These are phyloP conservation scores for Crithidia brevicula DNA, from an alignment of 208 protist genomes.

Conservation along the genomic window DNA sequence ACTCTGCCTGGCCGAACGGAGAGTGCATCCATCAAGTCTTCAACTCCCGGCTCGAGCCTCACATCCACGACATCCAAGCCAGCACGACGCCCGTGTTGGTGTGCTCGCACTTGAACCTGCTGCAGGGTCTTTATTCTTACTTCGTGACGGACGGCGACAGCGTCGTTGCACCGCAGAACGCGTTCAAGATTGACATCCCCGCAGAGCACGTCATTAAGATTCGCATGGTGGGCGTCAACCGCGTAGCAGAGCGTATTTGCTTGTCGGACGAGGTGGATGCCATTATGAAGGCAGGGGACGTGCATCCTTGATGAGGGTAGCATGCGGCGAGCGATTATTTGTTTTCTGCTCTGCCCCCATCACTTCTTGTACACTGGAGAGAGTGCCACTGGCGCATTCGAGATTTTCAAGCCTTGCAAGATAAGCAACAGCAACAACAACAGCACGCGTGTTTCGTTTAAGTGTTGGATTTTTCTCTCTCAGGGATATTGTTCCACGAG, in stretches of 20 bases:
- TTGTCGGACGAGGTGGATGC: conserved; percentile 60
- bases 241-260: conserved; percentile 72
- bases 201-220: conserved; percentile 84
- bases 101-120: conserved; percentile 75
- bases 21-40: conserved; percentile 91
- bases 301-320: not conserved
- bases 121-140: conserved; percentile 89
- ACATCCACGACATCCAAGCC: conserved; percentile 92
- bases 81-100: conserved; percentile 79
- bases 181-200: conserved; percentile 79
- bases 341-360: not conserved
- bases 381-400: no score
- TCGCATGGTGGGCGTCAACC: conserved; percentile 59
- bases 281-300: conserved; percentile 29
- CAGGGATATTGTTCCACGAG: no score
- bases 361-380: no score
- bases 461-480: no score
- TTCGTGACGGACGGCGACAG: conserved; percentile 82
- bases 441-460: no score
- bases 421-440: no score
- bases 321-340: no score
- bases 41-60: conserved; percentile 84
- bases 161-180: conserved; percentile 75
- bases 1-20: conserved; percentile 89
- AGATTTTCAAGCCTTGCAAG: no score